Base-by-base conservation (phyloP, 192 early-diverging fungal genomes). In the Ambispora gerdemannii region DNA sequence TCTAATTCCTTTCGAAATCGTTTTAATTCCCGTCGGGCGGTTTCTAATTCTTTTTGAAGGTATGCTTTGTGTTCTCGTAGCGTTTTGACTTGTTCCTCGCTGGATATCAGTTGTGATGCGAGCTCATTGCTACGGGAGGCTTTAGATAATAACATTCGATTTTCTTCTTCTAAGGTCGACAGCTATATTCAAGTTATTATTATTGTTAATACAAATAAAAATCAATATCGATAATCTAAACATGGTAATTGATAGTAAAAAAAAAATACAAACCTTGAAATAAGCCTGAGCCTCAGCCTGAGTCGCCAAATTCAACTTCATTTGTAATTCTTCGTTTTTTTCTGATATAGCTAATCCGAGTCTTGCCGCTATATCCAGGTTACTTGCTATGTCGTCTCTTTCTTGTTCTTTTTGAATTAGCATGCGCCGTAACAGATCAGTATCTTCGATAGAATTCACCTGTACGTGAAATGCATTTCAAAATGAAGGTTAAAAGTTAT, bases 401-500 rank as follows among this genome's bases (percentile, higher is more conserved):
- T 87, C 85, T 71, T 81, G 76, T 70, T 87, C 85, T 72, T 87
- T 87, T 63, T 81, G 72, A 35, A 87, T 81, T n/a, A 87, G 62
- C 17, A 84, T 59, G 8, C 77, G 77, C 50, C 74, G 75, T 20
- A 87, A 70, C 31, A 75, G 24, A 2, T 76, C 77, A 0, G 77
- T 65, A 65, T 87, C 83, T n/a, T 75, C 74, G 22, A 84, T 81
- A 10, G 77, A 71, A 53, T 83, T 69, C 15, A 87, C 76, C 47
- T 77, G 70, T n/a, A n/a, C n/a, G n/a, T n/a, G n/a, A n/a, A n/a
- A n/a, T n/a, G n/a, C n/a, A n/a, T n/a, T n/a, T n/a, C n/a, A n/a
- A n/a, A n/a, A n/a, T n/a, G n/a, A n/a, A n/a, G n/a, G n/a, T n/a
- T n/a, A n/a, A n/a, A n/a, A n/a, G n/a, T n/a, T n/a, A n/a, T n/a